These are phyloP conservation scores for Clavispora phyllophila DNA, from an alignment of 805 yeast genomes.

Conservation along the genomic window DNA sequence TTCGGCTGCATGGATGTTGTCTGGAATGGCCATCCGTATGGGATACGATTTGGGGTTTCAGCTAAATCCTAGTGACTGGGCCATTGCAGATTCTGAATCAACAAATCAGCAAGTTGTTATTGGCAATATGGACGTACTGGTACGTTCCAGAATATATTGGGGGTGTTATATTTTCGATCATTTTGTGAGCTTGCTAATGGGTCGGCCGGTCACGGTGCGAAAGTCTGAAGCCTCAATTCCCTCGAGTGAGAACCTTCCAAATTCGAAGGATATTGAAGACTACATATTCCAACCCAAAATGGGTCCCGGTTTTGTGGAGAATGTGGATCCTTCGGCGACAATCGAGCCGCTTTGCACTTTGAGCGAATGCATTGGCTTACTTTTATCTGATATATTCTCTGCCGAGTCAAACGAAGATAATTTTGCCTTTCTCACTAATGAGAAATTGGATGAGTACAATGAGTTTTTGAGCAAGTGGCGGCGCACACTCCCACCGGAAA, in stretches of 20 bases:
- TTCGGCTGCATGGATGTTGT: constrained; percentile 17
- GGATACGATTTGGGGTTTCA: constrained; percentile 18
- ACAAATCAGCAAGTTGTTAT: constrained; percentile 5
- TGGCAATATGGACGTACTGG: constrained; percentile 9
- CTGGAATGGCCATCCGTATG: constrained; percentile 19
- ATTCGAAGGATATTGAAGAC: constrained; percentile 9
- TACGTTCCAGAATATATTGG: constrained; percentile 16
- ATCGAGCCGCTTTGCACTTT: constrained; percentile 14
- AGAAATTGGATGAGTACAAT: constrained; percentile 9
- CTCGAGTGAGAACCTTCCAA: constrained; percentile 15
- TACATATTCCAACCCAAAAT: constrained; percentile 10
- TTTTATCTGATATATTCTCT: constrained; percentile 14
- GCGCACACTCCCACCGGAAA: constrained; percentile 7
- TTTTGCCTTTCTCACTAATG: constrained; percentile 7
- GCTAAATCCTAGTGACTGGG: constrained; percentile 15
- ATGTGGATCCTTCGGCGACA: constrained; percentile 13
- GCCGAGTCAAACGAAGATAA: constrained; percentile 11
- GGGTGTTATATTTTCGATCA: constrained; percentile 15
- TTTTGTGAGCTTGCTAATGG: constrained; percentile 16
- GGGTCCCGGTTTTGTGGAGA: constrained; percentile 2
- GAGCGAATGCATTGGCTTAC: constrained; percentile 14
- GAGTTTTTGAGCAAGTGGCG: constrained; percentile 11
- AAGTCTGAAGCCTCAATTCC: constrained; percentile 16
- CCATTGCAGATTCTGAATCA: constrained; percentile 2
- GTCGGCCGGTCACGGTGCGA: constrained; percentile 16